Evolutionary conservation across 768 basidiomycete genomes (phyloP), one percentile per base, ranked within the genome.

Genomic region (Tulasnella sp.): DNA sequence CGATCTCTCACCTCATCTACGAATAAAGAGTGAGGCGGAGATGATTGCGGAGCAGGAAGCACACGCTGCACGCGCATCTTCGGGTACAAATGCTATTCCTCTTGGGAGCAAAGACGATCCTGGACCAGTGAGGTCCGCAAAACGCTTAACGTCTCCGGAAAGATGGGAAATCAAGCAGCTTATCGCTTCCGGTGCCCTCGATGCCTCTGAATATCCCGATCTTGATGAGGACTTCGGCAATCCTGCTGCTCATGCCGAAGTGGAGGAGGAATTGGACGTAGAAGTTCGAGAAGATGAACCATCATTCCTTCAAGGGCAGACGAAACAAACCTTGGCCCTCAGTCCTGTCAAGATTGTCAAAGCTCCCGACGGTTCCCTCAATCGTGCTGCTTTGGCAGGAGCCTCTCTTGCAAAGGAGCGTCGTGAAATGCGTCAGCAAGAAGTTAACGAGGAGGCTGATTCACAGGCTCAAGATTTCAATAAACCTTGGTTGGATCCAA

Each of bases 131-230:
- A 77, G 80, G 28, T 86, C 83, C 2, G 88, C 90, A 0, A 91
- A 90, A 61, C 77, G 93, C 13, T 69, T 98, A 52, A 92, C 92
- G 1, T 91, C 87, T 5, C 95, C 95, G 1, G 95, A 99, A 65
- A 79, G 95, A 25, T 99, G 95, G 91, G 95, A 99, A 69, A 92
- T 99, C 66, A 96, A 98, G 66, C 95, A 98, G 64, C 77, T 99
- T 51, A 95, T 98, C 49, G 86, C 95, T 0, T 95, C 91, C 27
- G 95, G 95, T 37, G 86, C 81, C 13, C 76, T 96, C 48, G 80
- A 81, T 57, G 83, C 92, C 9, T 83, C 91, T 3, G 95, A 98
- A 64, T 93, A 92, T 60, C 91, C 90, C 2, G 87, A 93, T 27
- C 70, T 95, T 45, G 87, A 92, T 56, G 89, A 91, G 59, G 87